These are phyloP conservation scores for Phytophthora crassamura DNA, from an alignment of 352 stramenopile species.

Conservation along the genomic window DNA sequence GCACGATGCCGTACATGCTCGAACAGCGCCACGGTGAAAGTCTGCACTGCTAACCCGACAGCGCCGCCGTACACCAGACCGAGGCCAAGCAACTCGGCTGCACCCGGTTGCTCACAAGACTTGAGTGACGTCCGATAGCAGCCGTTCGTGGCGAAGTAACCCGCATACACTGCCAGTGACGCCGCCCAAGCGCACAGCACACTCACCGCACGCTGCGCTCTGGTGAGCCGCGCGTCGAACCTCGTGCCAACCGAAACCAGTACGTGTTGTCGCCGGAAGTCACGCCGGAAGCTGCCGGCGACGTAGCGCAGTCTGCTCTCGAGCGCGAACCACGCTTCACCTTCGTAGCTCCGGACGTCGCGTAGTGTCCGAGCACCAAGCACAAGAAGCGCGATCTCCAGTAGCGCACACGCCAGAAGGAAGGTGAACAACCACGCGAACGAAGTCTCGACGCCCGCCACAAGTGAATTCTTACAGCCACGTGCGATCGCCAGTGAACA, in stretches of 20 bases:
- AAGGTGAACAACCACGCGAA: constrained; percentile 60
- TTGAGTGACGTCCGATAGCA: constrained; percentile 68
- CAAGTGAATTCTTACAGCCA: constrained; percentile 45
- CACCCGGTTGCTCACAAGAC: constrained; percentile 63
- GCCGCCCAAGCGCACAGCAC: constrained; percentile 54
- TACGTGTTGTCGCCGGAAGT: constrained; percentile 53
- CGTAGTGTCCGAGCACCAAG: constrained; percentile 36
- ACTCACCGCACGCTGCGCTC: constrained; percentile 56
- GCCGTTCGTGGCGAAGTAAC: constrained; percentile 60
- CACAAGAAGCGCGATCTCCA: constrained; percentile 37
- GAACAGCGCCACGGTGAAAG: constrained; percentile 45
- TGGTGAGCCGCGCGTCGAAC: constrained; percentile 72
- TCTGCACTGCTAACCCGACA: constrained; percentile 52
- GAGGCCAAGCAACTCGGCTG: constrained; percentile 52
- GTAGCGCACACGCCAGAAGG: constrained; percentile 41
- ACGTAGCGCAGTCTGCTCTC: constrained; percentile 65
- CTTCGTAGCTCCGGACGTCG: constrained; percentile 40
- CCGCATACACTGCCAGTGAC: constrained; percentile 53
- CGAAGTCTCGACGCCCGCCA: constrained; percentile 41
- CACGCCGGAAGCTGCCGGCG: constrained; percentile 53
- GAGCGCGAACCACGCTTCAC: constrained; percentile 54
- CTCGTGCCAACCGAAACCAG: constrained; percentile 51
- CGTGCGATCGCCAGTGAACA: constrained; percentile 48
- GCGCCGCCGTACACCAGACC: constrained; percentile 65
- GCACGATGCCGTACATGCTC: constrained; percentile 67